Base-by-base conservation (phyloP, 2,329 filamentous ascomycete genomes). In the Sphaerulina vaccinii region DNA sequence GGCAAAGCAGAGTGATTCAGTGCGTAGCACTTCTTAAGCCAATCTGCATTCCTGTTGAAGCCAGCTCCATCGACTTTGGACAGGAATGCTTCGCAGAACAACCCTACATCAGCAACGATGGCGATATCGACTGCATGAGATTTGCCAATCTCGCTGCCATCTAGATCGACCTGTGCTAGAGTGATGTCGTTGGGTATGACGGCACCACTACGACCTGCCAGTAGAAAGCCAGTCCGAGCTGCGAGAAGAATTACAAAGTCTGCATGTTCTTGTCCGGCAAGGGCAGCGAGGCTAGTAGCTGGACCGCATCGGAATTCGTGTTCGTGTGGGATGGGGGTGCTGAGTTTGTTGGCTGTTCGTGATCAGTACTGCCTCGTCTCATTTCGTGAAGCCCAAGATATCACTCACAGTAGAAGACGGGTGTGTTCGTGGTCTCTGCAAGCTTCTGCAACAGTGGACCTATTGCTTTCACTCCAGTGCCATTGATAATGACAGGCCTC, bases 71-170 rank as follows among this genome's bases (percentile, higher is more conserved):
- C 50, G 45, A 35, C 13, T 48, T 46, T 41, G 33, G 41, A 15
- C 1, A 65, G 27, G 32, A 56, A 45, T 13, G 57, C 48, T 36
- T 58, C 44, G 16, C 70, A 58, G 46, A 72, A 70, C 19, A 70
- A 62, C 4, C 52, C 60, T 3, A 66, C 65, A 51, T 75, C 73
- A 3, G 71, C 70, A 2, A 75, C 66, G 24, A 76, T 71, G 1
- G 72, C 73, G 3, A 75, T 56, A 22, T 73, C 66, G 19, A 75
- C 62, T 13, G 57, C 42, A 43, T 56, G 57, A 1, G 70, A 69
- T n/a, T 71, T 69, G 2, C 73, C 72, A 3, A 75, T 74, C 53
- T 76, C 74, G 2, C 55, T 52, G 5, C 70, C 72, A 41, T 75
- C 73, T 5, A 70, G 60, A 49, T 76, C 74, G 13, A 76, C 64